A percentile compares a stretch with the other conserved stretches of the same genome.
Evolutionary conservation across 495 filamentous ascomycete species (phyloP).

Genomic region (Achaetomiella virescens): DNA sequence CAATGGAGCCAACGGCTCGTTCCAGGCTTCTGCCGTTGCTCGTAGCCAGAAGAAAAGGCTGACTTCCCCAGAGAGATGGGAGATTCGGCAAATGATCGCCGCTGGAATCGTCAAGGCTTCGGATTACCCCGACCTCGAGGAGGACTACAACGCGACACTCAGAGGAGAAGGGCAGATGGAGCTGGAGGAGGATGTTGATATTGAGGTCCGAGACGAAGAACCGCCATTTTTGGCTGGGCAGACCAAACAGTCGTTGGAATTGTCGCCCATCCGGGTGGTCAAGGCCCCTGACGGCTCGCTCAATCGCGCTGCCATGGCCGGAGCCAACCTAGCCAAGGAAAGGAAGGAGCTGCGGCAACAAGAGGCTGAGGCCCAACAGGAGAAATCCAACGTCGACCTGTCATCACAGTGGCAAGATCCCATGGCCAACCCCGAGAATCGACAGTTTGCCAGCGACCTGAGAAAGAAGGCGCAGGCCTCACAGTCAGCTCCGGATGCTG

Average conservation of each 20-base stretch:
- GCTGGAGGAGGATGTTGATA: slow-evolving; percentile 94
- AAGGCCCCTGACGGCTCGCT: slow-evolving; percentile 96
- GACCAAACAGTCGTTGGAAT: slow-evolving; percentile 88
- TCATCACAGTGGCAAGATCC: slow-evolving; percentile 94
- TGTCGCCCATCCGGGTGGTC: slow-evolving; percentile 92
- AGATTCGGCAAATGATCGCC: slow-evolving; percentile 92
- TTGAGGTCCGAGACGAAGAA: slow-evolving; percentile 92
- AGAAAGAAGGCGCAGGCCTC: slow-evolving; percentile 46
- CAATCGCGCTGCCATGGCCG: slow-evolving; percentile 91
- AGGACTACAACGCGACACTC: slow-evolving; percentile 84
- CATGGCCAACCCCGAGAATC: slow-evolving; percentile 76
- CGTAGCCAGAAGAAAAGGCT: slow-evolving; percentile 72
- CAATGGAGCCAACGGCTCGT: slow-evolving; percentile 20
- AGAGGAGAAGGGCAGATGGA: slow-evolving; percentile 85
- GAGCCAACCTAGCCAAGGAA: slow-evolving; percentile 84
- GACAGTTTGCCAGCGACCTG: slow-evolving; percentile 83
- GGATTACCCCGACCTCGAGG: slow-evolving; percentile 91
- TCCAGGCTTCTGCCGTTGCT: slow-evolving; percentile 32
- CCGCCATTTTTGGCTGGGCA: slow-evolving; percentile 94
- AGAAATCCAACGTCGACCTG: slow-evolving; percentile 77
- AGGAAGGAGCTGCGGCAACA: slow-evolving; percentile 81
- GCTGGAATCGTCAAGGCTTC: slow-evolving; percentile 84
- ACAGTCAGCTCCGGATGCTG: slow-evolving; percentile 45
- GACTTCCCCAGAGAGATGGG: slow-evolving; percentile 95
- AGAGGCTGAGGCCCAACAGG: slow-evolving; percentile 76